Evolutionary conservation across 169 alveolate species (phyloP), one percentile per base, ranked within the genome.

Genomic region (Plasmodium malariae): DNA sequence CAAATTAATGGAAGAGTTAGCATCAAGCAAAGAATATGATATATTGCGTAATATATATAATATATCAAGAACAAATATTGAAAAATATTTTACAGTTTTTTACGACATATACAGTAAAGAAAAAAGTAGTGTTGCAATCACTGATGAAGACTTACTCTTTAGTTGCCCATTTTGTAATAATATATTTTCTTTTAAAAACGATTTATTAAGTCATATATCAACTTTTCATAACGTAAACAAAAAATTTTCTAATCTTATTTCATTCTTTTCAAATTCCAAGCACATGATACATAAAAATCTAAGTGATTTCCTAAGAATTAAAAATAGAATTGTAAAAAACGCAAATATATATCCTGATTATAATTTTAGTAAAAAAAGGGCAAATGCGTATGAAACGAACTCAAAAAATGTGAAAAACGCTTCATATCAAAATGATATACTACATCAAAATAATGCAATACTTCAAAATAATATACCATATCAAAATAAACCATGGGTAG

Each of bases 161-260:
- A 49, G 67, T 9, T 83, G 91, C 11, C 91, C 85, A n/a, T 83
- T 83, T 63, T 83, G 91, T 59, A 67, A 43, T 26, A 45, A 83
- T 43, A 28, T 67, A 28, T 83, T 49, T 83, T 54, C 51, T 67
- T 83, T 67, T 43, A 83, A 83, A 67, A 65, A 68, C n/a, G 91
- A 83, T 65, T 83, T 83, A 63, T 70, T 83, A 55, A 83, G 60
- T 60, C 91, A 83, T 30, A 83, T 83, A 48, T 36, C 91, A 26
- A 83, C 48, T 83, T 30, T 83, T 40, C 91, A 83, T 36, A 67
- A 83, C 51, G 60, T 68, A 57, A 83, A 83, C 34, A 65, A 70
- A 70, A 83, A 37, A 5, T 49, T 67, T 67, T 83, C 91, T 3
- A 69, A 65, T 17, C 28, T 83, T 26, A 67, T 83, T 14, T 67